Base-by-base conservation (phyloP, 2,329 filamentous ascomycete species). In the Acarospora socialis region DNA sequence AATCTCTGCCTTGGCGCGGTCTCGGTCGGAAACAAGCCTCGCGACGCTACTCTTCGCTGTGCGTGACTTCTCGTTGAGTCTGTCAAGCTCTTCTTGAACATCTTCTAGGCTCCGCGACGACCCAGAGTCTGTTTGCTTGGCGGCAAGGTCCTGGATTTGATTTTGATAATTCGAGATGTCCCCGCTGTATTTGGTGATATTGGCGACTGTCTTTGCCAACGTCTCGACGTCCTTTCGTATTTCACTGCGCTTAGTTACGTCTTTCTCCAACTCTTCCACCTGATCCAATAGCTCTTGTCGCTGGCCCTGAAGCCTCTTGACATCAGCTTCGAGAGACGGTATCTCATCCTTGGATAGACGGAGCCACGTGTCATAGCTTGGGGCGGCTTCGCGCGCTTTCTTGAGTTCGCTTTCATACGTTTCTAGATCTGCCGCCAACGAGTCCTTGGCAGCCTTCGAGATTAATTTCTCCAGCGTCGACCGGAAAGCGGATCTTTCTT, bases 71-170 rank as follows among this genome's bases (percentile, higher is more conserved):
- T 84, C 81, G 13, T 68, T 69, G 34, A 77, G 66, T 12, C 61
- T 57, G 28, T 73, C 72, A 39, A 84, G 71, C 28, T 84, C 71
- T 32, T 81, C 75, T 45, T 90, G 80, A 32, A 95, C 84, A 43
- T 90, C 81, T 33, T 92, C 81, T 5, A 83, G 68, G 18, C 80
- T 81, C 39, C 81, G 73, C 9, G 71, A 68, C 7, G 66, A 54
- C 8, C 70, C 69, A 16, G 67, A 64, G 9, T 76, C 70, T 46
- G 78, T 73, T 49, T 94, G 80, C 43, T 84, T 83, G 6, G 74
- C 73, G 36, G 72, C 65, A 30, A 93, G 69, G 33, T 80, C 73
- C 34, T 77, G 65, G 30, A 94, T 77, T 51, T 93, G 79, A 22
- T 59, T 58, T 46, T 81, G 71, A 4, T 81, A 73, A 21, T 76